Evolutionary conservation across 768 basidiomycete genomes (phyloP).

Genomic region (Pulveroboletus sp.): DNA sequence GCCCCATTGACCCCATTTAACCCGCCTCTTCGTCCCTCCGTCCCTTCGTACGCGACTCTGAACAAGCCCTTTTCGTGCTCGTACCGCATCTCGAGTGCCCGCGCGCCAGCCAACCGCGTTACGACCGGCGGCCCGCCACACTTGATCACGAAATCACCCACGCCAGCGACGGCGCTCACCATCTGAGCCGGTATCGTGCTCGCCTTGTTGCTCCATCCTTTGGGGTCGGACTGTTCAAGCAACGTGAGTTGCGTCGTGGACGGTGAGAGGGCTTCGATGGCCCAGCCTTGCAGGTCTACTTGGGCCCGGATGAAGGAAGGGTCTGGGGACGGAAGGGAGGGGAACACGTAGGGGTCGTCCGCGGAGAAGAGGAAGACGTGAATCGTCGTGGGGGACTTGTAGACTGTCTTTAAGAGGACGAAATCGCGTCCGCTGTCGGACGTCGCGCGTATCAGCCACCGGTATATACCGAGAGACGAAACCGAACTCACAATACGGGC

Average conservation of each 20-base stretch:
- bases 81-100: constrained; percentile 68
- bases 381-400: constrained; percentile 92
- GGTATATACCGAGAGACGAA: constrained; percentile 6
- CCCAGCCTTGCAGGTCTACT: constrained; percentile 98
- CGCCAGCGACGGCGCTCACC: constrained; percentile 82
- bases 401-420: constrained; percentile 90
- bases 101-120: constrained; percentile 78
- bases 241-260: constrained; percentile 91
- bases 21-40: constrained; percentile 43
- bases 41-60: constrained; percentile 79
- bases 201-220: constrained; percentile 91
- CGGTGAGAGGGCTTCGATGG: constrained; percentile 91
- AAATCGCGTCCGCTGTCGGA: constrained; percentile 77
- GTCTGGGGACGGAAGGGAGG: constrained; percentile 60
- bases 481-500: constrained; percentile 78
- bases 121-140: constrained; percentile 92
- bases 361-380: constrained; percentile 95
- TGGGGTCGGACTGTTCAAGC: constrained; percentile 94
- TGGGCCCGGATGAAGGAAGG: constrained; percentile 86
- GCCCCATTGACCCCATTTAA: constrained; percentile 21
- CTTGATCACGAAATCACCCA: constrained; percentile 95
- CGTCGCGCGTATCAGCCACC: constrained; percentile 1
- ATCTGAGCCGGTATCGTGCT: constrained; percentile 91
- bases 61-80: constrained; percentile 84
- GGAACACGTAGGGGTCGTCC: constrained; percentile 85